Evolutionary conservation across 1,284 basidiomycete genomes (phyloP), one percentile per base, ranked within the genome.

Genomic region (Marasmius oreades): DNA sequence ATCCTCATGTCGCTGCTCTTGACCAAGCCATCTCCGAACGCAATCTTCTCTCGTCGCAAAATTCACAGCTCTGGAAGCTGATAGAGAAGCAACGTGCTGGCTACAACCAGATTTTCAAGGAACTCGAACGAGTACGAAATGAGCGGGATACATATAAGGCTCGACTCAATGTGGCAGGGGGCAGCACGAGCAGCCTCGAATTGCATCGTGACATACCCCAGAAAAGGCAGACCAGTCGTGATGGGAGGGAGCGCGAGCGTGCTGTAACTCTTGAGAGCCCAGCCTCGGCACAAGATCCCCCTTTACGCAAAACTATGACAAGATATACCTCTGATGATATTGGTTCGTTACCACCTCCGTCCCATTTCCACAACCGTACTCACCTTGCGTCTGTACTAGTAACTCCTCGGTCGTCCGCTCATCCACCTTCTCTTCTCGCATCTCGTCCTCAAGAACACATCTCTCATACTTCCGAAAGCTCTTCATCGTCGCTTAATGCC

Each of bases 61-160:
- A 95, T 69, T 76, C 86, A 5, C 92, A 94, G 71, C 81, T 95
- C 28, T 95, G 93, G 93, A 94, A 93, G 70, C 79, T 95, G 59
- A 88, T 95, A 68, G 93, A 95, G 78, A 93, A 93, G 69, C 90
- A 93, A 64, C 79, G 87, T 53, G 70, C 80, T 36, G 86, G 81
- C 6, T 89, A 90, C 65, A 83, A 79, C 59, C 82, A 88, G 58
- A 81, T 88, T 53, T 74, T 89, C 67, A 90, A 88, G 72, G 89
- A 92, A 61, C 75, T 91, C 44, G 92, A 94, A 61, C 82, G 93
- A 45, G 81, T 95, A 53, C 80, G 92, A 16, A 75, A 76, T 20
- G 92, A 94, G 67, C 80, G 92, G n/a, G 92, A 93, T 64, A 68
- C 75, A 3, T 86, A 82, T 67, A 85, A 82, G 64, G 61, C 67